These are phyloP conservation scores for Polygonum maritimum DNA, from an alignment of 148 eudicot genomes.

Conservation along the genomic window DNA sequence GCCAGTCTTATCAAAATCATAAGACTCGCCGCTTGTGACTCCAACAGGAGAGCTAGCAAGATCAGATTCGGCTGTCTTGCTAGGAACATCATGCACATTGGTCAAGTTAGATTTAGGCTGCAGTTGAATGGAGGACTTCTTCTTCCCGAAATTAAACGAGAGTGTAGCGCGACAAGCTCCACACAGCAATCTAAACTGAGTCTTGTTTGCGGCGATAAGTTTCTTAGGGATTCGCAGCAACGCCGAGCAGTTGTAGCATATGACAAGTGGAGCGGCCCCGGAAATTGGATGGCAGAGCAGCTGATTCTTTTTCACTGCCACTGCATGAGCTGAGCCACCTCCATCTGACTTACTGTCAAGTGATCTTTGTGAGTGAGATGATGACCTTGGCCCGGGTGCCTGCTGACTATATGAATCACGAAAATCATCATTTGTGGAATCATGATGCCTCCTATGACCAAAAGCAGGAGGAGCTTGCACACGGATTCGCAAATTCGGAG, in stretches of 20 bases:
- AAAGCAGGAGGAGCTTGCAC: background rate
- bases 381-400: slow-evolving; percentile 15
- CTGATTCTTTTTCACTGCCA: slow-evolving; percentile 24
- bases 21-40: slow-evolving; percentile 19
- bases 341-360: slow-evolving; percentile 13
- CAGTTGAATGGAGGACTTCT: slow-evolving; percentile 25
- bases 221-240: slow-evolving; percentile 54
- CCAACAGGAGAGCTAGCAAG: slow-evolving; percentile 13
- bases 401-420: slow-evolving; percentile 17
- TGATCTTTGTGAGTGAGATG: slow-evolving; percentile 16
- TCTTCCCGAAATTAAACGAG: slow-evolving; percentile 34
- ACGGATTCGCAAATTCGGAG: slow-evolving; percentile 11
- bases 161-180: slow-evolving; percentile 53
- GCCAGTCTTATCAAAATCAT: slow-evolving; percentile 35
- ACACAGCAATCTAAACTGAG: slow-evolving; percentile 33
- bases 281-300: slow-evolving; percentile 41
- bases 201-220: slow-evolving; percentile 18
- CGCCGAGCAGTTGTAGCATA: slow-evolving; percentile 62
- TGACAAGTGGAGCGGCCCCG: slow-evolving; percentile 75
- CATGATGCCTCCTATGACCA: slow-evolving; percentile 3
- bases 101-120: slow-evolving; percentile 17
- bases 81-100: slow-evolving; percentile 8
- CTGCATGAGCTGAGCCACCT: slow-evolving; percentile 24
- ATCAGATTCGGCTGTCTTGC: background rate
- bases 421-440: slow-evolving; percentile 16